Conservation (phyloP, 352 stramenopile genomes). For the Pythium guiyangense region DNA sequence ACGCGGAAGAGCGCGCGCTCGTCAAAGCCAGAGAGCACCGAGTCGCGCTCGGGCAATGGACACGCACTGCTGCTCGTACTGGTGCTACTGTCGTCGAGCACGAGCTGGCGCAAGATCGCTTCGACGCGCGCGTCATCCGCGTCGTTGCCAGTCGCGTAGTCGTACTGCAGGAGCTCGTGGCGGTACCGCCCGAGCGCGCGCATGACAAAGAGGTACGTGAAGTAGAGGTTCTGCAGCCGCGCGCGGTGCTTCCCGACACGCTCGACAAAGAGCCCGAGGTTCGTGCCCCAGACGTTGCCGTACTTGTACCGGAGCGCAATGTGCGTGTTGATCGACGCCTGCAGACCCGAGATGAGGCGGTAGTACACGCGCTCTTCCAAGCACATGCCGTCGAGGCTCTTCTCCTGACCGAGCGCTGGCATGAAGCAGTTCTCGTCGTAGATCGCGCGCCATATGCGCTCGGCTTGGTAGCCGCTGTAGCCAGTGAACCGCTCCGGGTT, state of each 20-base stretch:
- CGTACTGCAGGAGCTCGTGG: slow-evolving; percentile 91
- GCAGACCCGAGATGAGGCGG: slow-evolving; percentile 93
- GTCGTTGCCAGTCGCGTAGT: slow-evolving; percentile 93
- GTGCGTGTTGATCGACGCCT: slow-evolving; percentile 95
- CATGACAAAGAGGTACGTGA: slow-evolving; percentile 97
- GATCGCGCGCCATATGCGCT: slow-evolving; percentile 96
- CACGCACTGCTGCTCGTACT: slow-evolving; percentile 23
- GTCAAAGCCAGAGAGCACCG: slow-evolving; percentile 83
- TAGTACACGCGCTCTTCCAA: slow-evolving; percentile 96
- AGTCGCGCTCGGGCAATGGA: slow-evolving; percentile 53
- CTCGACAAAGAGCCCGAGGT: slow-evolving; percentile 78
- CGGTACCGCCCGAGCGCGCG: slow-evolving; percentile 92
- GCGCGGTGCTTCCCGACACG: slow-evolving; percentile 92
- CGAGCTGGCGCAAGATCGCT: slow-evolving; percentile 64
- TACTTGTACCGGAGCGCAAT: slow-evolving; percentile 87
- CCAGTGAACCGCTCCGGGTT: slow-evolving; percentile 99
- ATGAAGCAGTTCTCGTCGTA: slow-evolving; percentile 98
- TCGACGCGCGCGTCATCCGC: slow-evolving; percentile 69
- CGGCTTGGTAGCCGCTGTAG: slow-evolving; percentile 91
- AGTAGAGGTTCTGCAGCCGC: slow-evolving; percentile 97
- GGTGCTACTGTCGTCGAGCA: slow-evolving; percentile 43
- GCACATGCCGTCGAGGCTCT: slow-evolving; percentile 72
- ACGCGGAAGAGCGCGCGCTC: slow-evolving; percentile 87
- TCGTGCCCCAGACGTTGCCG: slow-evolving; percentile 60
- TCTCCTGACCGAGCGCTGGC: slow-evolving; percentile 38